phyloP scores from a whole-genome alignment of 805 yeast genomes.

The Kodamaea sagamina region DNA sequence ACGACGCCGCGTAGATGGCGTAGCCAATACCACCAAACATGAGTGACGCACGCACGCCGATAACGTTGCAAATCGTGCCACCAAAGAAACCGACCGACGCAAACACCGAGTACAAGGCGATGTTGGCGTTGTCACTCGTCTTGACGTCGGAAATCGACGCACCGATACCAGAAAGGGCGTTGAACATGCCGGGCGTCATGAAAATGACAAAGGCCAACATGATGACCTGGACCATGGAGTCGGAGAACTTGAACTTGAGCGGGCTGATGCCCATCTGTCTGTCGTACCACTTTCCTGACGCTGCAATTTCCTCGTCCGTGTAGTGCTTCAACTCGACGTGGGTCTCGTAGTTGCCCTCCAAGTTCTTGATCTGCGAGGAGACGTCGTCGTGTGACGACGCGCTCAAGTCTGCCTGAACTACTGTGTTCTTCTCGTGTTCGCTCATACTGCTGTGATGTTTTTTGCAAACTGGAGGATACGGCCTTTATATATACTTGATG shows the following conservation, averaged over 20 bases:
- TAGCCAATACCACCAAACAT: conserved; percentile 58
- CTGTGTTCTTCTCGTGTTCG: not conserved
- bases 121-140: conserved; percentile 50
- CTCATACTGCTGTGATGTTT: not conserved
- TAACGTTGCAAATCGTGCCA: conserved; percentile 53
- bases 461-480: not conserved
- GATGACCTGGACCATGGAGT: conserved; percentile 44
- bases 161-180: conserved; percentile 52
- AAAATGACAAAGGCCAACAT: conserved; percentile 49
- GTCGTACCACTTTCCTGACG: conserved; percentile 46
- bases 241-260: conserved; percentile 32
- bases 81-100: conserved; percentile 60
- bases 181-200: conserved; percentile 55
- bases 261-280: conserved; percentile 11
- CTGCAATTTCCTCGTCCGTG: conserved; percentile 31
- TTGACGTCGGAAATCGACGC: conserved; percentile 41
- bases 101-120: conserved; percentile 55
- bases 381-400: conserved; percentile 13
- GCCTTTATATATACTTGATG: conserved; percentile 3
- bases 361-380: conserved; percentile 6
- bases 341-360: conserved; percentile 6
- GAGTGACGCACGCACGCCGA: conserved; percentile 49
- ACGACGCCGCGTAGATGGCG: conserved; percentile 53
- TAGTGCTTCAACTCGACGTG: conserved; percentile 27
- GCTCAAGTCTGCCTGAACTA: conserved; percentile 1